Base-by-base conservation (phyloP, 345 rosid genomes). In the Eucalyptus marginata region DNA sequence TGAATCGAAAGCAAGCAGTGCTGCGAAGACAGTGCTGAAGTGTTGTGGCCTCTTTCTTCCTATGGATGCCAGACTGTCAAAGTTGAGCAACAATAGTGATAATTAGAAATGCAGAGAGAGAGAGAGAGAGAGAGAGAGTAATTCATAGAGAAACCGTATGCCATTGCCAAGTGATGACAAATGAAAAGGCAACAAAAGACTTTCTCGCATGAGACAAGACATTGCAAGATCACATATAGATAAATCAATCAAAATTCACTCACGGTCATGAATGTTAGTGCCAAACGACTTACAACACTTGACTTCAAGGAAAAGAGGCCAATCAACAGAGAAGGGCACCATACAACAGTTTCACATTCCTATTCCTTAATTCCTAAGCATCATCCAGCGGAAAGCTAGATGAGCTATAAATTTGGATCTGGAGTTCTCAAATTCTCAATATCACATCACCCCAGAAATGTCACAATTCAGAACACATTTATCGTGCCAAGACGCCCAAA, bases 51-150 rank as follows among this genome's bases (percentile, higher is more conserved):
- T 96, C 95, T 93, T 97, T 93, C 95, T 95, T 86, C 96, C 99
- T 89, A 97, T 93, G 88, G 97, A 94, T 80, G 98, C 98, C 90
- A 98, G 97, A 95, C 99, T 98, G 95, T 36, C 93, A 95, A 81
- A 91, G 83, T 87, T 59, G 86, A 52, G 46, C 56, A 86, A 40
- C 59, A 86, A 47, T n/a, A 31, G 25, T 22, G 51, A 86, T 84
- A n/a, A 90, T 93, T 80, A 94, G 93, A 91, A 76, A 84, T 47
- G 56, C 88, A 52, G 56, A 52, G 56, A 52, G 56, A 79, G 27
- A 79, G 27, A 43, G 87, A 40, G 88, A 43, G 49, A 51, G 56
- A 49, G 58, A 51, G 59, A 86, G 59, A 51, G 13, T 51, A 44
- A 20, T 86, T 56, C 59, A 52, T 16, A 49, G 16, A 76, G 84